Percentiles rank a stretch among this genome's conserved stretches.
Evolutionary conservation across 2,329 filamentous ascomycete genomes (phyloP).

Genomic region (Amphichorda felina): DNA sequence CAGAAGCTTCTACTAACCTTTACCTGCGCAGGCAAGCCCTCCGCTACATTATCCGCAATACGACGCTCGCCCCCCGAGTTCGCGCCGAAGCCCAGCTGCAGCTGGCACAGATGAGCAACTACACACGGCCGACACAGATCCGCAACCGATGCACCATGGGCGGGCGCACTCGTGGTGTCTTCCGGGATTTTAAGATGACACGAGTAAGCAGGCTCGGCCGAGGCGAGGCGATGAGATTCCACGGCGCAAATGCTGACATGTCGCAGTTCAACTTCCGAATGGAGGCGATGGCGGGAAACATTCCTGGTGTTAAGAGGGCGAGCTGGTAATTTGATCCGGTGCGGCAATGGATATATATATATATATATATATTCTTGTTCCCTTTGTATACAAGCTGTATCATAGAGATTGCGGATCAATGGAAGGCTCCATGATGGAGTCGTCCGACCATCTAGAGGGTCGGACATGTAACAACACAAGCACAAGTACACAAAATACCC

Average conservation of each 20-base stretch:
- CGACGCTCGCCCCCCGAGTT: slow-evolving; percentile 65
- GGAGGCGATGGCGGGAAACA: slow-evolving; percentile 71
- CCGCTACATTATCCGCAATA: slow-evolving; percentile 89
- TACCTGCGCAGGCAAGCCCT: slow-evolving; percentile 64
- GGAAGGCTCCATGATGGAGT: too few relatives aligned
- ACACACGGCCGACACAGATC: slow-evolving; percentile 88
- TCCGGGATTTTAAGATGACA: slow-evolving; percentile 84
- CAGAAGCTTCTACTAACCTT: not conserved
- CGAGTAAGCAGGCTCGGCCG: slow-evolving; percentile 47
- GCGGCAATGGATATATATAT: too few relatives aligned
- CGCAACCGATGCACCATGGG: slow-evolving; percentile 86
- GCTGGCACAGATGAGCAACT: slow-evolving; percentile 89
- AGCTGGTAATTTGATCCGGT: slow-evolving; percentile 61
- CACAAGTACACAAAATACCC: too few relatives aligned
- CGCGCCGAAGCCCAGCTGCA: slow-evolving; percentile 90
- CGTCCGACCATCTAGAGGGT: too few relatives aligned
- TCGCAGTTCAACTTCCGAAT: slow-evolving; percentile 81
- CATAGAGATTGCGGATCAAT: too few relatives aligned
- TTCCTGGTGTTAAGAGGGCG: slow-evolving; percentile 91
- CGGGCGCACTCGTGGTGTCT: slow-evolving; percentile 81
- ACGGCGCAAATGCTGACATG: slow-evolving; percentile 13
- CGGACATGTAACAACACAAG: too few relatives aligned
- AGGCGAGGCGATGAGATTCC: too few relatives aligned
- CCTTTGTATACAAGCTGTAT: too few relatives aligned
- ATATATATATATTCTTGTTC: too few relatives aligned